Conservation (phyloP, 2,329 filamentous ascomycete genomes). For the Fusarium clavum region DNA sequence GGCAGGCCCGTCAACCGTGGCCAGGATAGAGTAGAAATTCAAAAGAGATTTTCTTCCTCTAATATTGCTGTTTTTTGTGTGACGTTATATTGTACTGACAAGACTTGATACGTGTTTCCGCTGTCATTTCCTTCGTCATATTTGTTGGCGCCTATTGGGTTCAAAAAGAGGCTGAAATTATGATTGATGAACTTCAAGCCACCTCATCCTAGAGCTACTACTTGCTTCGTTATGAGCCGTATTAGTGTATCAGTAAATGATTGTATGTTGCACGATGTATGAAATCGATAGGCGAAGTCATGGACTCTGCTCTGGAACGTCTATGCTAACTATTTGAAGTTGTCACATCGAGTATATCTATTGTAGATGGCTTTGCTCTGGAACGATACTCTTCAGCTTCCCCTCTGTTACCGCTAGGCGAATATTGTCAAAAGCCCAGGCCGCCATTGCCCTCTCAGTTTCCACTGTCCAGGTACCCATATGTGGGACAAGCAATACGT, state of each 20-base stretch:
- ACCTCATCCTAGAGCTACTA: neutral
- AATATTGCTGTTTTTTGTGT: constrained; percentile 4
- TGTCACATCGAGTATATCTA: neutral
- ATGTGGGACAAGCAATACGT: constrained; percentile 82
- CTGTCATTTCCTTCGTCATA: accelerated
- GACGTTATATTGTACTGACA: neutral
- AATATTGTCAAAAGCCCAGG: constrained; percentile 79
- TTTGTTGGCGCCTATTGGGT: neutral
- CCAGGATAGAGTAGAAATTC: constrained; percentile 48
- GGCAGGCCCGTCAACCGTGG: constrained; percentile 59
- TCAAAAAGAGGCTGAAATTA: neutral
- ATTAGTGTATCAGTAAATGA: neutral
- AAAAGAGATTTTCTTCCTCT: constrained; percentile 38
- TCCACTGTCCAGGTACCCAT: constrained; percentile 86
- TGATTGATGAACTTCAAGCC: neutral
- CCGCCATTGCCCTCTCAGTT: constrained; percentile 76
- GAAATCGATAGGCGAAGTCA: no score
- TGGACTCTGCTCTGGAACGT: neutral
- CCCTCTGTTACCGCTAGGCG: constrained; percentile 70
- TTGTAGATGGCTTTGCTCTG: constrained; percentile 68
- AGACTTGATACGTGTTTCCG: neutral
- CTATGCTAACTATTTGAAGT: neutral
- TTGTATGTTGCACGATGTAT: neutral
- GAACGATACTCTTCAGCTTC: constrained; percentile 75
- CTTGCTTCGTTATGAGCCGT: neutral